Percentiles rank a stretch among this genome's conserved stretches.
phyloP scores from a whole-genome alignment of 2,329 filamentous ascomycete genomes.

The Trichoderma citrinoviride region DNA sequence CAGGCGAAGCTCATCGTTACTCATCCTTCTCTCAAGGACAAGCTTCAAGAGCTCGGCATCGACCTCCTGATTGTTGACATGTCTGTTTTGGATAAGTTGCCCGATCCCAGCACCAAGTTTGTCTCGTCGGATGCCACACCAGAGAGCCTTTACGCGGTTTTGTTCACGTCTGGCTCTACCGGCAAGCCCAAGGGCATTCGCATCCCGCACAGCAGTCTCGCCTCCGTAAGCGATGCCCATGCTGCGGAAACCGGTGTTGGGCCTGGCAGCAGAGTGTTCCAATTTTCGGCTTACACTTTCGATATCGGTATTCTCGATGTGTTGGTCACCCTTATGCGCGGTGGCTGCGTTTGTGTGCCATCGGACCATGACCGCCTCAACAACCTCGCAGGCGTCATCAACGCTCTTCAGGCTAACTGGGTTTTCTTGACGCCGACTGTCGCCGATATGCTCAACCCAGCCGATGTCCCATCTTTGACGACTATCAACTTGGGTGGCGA shows the following conservation, averaged over 20 bases:
- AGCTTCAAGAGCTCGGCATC: not conserved
- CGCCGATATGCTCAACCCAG: slow-evolving; percentile 15
- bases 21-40: not conserved
- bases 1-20: not conserved
- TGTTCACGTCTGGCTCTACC: slow-evolving; percentile 17
- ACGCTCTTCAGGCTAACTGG: slow-evolving; percentile 8
- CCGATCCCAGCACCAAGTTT: not conserved
- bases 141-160: not conserved
- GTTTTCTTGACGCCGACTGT: slow-evolving; percentile 24
- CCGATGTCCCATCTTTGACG: slow-evolving; percentile 2
- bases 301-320: slow-evolving; percentile 25
- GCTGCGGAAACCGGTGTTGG: not conserved
- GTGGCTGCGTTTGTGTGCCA: slow-evolving; percentile 26
- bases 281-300: slow-evolving; percentile 26
- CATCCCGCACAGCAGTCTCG: slow-evolving; percentile 10
- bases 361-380: slow-evolving; percentile 22
- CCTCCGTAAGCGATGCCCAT: not conserved
- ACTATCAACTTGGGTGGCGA: slow-evolving; percentile 6
- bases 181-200: slow-evolving; percentile 8
- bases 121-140: not conserved
- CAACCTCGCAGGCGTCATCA: slow-evolving; percentile 21
- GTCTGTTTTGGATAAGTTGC: not conserved
- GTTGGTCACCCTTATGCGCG: slow-evolving; percentile 23
- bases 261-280: slow-evolving; percentile 19
- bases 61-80: not conserved